Percentiles rank a stretch among this genome's conserved stretches.
Evolutionary conservation across 345 rosid genomes (phyloP).

Genomic region (Populus simonii): DNA sequence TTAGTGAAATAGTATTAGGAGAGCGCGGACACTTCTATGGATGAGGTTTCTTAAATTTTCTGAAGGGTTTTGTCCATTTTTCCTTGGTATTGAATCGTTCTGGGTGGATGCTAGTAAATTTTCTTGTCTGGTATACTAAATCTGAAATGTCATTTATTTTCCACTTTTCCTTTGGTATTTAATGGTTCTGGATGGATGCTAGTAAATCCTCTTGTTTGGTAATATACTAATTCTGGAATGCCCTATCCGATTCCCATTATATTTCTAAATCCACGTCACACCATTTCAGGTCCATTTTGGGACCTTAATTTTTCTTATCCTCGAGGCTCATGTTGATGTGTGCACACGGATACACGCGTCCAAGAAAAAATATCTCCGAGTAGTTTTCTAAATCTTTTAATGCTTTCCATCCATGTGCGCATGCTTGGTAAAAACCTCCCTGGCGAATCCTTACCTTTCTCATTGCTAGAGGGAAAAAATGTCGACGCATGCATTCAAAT

Average conservation of each 20-base stretch:
- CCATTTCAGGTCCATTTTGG: neutral
- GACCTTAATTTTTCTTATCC: neutral
- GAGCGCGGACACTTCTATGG: neutral
- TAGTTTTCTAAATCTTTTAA: too few relatives aligned
- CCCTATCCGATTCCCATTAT: neutral
- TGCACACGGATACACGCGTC: neutral
- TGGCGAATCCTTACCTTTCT: too few relatives aligned
- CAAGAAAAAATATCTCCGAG: too few relatives aligned
- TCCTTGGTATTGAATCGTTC: neutral
- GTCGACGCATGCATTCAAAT: too few relatives aligned
- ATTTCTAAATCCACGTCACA: neutral
- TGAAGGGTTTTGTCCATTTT: neutral
- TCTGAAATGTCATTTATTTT: neutral
- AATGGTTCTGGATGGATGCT: neutral
- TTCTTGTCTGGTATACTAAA: neutral
- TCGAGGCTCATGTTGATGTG: neutral
- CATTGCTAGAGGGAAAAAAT: too few relatives aligned
- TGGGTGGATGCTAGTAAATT: neutral
- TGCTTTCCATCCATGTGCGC: too few relatives aligned
- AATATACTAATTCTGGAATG: neutral
- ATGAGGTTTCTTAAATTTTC: neutral
- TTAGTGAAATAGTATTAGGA: neutral
- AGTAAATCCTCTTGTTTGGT: neutral
- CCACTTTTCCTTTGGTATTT: neutral
- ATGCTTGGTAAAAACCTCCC: too few relatives aligned